Evolutionary conservation across 2,329 filamentous ascomycete species (phyloP).

Genomic region (Thelonectria blattea): DNA sequence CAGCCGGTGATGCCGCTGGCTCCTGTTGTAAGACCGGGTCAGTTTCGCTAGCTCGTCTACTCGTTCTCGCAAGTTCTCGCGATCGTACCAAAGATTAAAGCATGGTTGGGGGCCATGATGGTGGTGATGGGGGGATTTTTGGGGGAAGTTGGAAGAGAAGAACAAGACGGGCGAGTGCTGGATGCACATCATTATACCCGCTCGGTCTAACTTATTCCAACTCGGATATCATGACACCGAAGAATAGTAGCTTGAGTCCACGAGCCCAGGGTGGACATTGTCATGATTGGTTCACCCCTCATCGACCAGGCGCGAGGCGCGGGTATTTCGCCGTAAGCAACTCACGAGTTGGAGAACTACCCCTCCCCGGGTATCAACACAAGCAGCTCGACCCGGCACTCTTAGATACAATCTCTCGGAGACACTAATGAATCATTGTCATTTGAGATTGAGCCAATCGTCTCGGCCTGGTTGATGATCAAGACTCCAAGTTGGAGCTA

Average conservation of each 20-base stretch:
- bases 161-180: no score
- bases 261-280: not conserved
- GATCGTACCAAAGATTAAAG: slow-evolving; percentile 30
- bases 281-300: no score
- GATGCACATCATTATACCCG: not conserved
- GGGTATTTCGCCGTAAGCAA: not conserved
- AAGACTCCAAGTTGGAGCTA: not conserved
- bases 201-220: not conserved
- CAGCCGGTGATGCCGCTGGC: slow-evolving; percentile 57
- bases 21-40: slow-evolving; percentile 39
- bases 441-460: not conserved
- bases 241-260: not conserved
- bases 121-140: not conserved
- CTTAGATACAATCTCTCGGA: not conserved
- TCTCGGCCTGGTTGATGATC: not conserved
- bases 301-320: no score
- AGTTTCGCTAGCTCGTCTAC: not conserved
- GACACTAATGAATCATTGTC: not conserved
- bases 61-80: not conserved
- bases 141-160: not conserved
- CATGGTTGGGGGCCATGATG: slow-evolving; percentile 31
- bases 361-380: not conserved
- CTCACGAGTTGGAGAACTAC: not conserved
- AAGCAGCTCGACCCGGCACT: not conserved
- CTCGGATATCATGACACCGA: not conserved